Base-by-base conservation (phyloP, 2,329 filamentous ascomycete genomes). In the Fonsecaea erecta region DNA sequence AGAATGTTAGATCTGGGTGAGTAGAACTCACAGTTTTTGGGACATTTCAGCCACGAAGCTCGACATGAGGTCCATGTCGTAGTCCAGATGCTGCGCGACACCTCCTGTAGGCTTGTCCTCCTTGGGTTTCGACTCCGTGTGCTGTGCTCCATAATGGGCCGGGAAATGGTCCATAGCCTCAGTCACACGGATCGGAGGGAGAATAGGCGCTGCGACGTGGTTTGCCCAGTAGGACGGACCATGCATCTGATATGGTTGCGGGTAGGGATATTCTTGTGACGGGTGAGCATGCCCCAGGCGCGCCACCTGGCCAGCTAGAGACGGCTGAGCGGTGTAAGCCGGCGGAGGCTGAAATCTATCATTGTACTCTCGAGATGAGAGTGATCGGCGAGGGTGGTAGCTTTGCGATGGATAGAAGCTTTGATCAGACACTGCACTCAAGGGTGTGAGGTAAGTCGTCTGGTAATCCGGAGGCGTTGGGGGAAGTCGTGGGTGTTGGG, bases 11-110 rank as follows among this genome's bases (percentile, higher is more conserved):
- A 52, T 7, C 18, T n/a, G 2, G 14, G 16, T 16, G n/a, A 12
- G 35, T 32, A 9, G 37, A 32, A 69, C 85, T 84, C 86, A 88
- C 85, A 90, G 86, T 83, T 86, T 85, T 78, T 90, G 84, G 67
- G 93, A 88, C 88, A 94, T 96, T 76, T 96, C 91, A 68, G 92
- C 90, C 76, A 97, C 93, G 79, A 96, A 97, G 77, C 96, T 92
- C 69, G 92, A 90, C 93, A 97, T 97, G 78, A 90, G 84, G 76
- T 96, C 92, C 87, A 97, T 94, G 79, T 97, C 93, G 78, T 97
- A 97, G 83, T 97, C 93, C 79, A 97, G 87, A 80, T 96, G 91
- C 74, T 92, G 92, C 73, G 93, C 95, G 43, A 97, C 93, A 73
- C 93, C 93, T 76, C 93, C 93, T 62, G 86, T 86, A n/a, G 86